Conservation (phyloP, 2,329 filamentous ascomycete species). For the Ascochyta clinopodiicola region DNA sequence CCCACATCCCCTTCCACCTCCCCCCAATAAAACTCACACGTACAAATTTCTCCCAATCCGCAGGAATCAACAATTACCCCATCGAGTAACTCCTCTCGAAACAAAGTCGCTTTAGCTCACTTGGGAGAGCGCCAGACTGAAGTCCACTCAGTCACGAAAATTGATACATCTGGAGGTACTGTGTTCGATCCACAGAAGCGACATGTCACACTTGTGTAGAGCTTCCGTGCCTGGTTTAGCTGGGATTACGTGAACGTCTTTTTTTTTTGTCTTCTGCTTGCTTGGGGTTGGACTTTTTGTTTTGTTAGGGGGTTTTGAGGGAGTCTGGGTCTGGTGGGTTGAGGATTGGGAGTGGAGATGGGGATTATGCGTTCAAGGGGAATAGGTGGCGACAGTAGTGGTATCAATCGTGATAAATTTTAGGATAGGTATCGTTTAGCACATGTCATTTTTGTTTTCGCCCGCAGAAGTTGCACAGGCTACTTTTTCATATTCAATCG, state of each 20-base stretch:
- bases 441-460: not conserved
- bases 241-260: not conserved
- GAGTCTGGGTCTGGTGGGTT: too few species aligned
- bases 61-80: not conserved
- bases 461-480: not conserved
- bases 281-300: too few species aligned
- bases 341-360: too few species aligned
- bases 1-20: too few species aligned
- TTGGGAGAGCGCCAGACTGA: slow-evolving; percentile 14
- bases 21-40: too few species aligned
- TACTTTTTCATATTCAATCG: not conserved
- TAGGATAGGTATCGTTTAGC: slow-evolving; percentile 18
- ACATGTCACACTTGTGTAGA: not conserved
- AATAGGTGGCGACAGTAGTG: too few species aligned
- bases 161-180: slow-evolving; percentile 2
- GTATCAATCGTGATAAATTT: too few species aligned
- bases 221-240: not conserved
- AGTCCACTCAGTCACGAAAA: not conserved
- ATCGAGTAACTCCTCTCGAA: not conserved
- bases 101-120: slow-evolving; percentile 10
- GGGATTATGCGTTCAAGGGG: too few species aligned
- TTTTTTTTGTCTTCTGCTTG: not conserved
- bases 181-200: slow-evolving; percentile 14
- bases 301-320: too few species aligned
- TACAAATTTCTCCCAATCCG: not conserved